Conservation (phyloP, 2,329 filamentous ascomycete genomes). For the Geoglossum cookeanum region DNA sequence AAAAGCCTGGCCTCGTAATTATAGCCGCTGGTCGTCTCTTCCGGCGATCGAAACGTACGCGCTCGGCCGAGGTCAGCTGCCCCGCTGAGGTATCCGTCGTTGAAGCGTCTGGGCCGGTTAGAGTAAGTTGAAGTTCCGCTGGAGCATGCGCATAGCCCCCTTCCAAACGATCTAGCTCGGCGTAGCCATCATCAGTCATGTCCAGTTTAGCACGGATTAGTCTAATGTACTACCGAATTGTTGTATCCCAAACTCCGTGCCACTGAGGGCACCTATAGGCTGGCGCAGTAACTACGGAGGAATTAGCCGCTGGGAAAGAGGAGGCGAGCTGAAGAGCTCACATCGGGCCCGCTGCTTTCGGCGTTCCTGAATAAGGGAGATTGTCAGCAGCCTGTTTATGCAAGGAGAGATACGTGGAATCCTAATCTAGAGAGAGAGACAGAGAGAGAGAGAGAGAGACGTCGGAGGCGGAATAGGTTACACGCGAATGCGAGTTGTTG, state of each 20-base stretch:
- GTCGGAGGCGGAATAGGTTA: not conserved
- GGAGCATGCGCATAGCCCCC: not conserved
- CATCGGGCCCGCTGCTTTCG: not conserved
- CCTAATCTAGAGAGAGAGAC: not conserved
- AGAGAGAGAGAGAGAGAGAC: not conserved
- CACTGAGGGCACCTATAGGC: not conserved
- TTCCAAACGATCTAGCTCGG: not conserved
- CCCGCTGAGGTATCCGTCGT: not conserved
- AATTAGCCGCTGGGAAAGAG: not conserved
- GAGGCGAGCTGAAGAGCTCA: not conserved
- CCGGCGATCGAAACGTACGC: not conserved
- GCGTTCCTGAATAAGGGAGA: not conserved
- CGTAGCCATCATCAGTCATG: not conserved
- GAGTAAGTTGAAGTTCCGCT: not conserved
- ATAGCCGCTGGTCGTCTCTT: not conserved
- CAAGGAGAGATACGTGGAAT: not conserved
- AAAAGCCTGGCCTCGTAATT: not conserved
- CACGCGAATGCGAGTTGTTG: not conserved
- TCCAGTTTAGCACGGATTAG: not conserved
- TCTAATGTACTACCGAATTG: not conserved
- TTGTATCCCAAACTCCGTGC: not conserved
- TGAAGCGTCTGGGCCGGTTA: not conserved
- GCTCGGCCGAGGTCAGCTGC: not conserved
- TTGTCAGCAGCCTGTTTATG: not conserved
- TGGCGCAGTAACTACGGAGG: not conserved